phyloP scores from a whole-genome alignment of 2,329 filamentous ascomycete genomes.

The Trichophyton simii region DNA sequence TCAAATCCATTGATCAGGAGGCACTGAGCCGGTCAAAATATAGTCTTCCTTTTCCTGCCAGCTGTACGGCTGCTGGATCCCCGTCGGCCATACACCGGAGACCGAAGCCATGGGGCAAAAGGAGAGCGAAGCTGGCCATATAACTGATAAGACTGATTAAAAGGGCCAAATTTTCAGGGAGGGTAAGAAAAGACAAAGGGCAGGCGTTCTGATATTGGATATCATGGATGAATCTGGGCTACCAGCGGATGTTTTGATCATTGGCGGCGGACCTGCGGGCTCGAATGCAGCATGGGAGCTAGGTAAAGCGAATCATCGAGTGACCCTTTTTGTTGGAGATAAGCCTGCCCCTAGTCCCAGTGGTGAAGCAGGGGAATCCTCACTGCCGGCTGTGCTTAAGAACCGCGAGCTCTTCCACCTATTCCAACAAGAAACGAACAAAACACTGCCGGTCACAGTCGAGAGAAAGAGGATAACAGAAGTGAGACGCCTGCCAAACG shows the following conservation, averaged over 20 bases:
- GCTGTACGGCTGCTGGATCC: background rate
- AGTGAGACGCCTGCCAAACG: background rate
- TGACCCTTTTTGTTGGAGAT: conserved; percentile 27
- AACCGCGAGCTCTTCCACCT: background rate
- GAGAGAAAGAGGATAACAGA: background rate
- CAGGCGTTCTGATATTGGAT: background rate
- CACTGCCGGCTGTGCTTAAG: background rate
- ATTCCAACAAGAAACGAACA: background rate
- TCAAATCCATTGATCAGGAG: background rate
- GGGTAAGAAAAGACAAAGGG: background rate
- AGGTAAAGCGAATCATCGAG: conserved; percentile 28
- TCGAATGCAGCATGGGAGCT: conserved; percentile 24
- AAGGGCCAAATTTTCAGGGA: background rate
- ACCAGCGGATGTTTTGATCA: conserved; percentile 15
- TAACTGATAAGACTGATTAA: background rate
- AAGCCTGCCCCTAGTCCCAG: background rate
- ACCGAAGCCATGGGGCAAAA: background rate
- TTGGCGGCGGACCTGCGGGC: conserved; percentile 24
- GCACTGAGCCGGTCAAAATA: background rate
- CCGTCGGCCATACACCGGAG: background rate
- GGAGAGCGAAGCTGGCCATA: background rate
- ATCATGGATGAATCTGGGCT: background rate
- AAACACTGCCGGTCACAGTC: background rate
- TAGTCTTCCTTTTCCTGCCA: background rate
- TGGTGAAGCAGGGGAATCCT: background rate